These are phyloP conservation scores for Lupinus albus DNA, from an alignment of 306 rosid species.

Conservation along the genomic window DNA sequence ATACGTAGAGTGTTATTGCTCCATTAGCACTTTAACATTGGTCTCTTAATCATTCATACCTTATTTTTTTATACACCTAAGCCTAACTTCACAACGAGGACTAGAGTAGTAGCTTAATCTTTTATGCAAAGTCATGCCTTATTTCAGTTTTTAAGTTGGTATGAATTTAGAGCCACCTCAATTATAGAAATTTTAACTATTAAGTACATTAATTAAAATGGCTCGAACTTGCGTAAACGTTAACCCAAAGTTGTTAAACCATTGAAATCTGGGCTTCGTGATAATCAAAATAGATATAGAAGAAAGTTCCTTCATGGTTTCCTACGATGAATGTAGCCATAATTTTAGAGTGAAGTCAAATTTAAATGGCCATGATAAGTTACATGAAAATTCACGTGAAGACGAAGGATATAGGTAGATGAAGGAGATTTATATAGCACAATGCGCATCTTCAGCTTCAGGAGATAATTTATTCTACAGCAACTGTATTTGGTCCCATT, in stretches of 20 bases:
- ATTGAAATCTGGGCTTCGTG: not conserved
- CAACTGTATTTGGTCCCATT: conserved; percentile 37
- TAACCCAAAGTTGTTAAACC: conserved; percentile 10
- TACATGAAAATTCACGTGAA: conserved; percentile 37
- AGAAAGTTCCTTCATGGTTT: not conserved
- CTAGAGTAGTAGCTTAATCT: not conserved
- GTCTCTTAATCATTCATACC: not conserved
- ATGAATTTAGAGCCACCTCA: not conserved
- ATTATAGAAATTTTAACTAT: not conserved
- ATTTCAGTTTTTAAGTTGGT: not conserved
- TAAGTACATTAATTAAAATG: not conserved
- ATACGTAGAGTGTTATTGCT: not conserved
- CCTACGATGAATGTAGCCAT: conserved; percentile 31
- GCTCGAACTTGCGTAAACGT: conserved; percentile 1
- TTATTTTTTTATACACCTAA: not conserved
- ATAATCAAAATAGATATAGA: conserved; percentile 5
- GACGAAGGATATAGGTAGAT: not conserved
- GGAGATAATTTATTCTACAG: conserved; percentile 20
- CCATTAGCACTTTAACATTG: no score
- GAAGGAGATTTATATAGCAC: conserved; percentile 19
- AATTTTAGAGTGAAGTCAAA: conserved; percentile 24
- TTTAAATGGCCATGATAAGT: not conserved
- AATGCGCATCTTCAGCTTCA: conserved; percentile 14
- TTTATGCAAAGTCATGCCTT: not conserved
- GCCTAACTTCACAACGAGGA: no score